phyloP scores from a whole-genome alignment of 176 grass and related monocot genomes.

The Carex kokanica region DNA sequence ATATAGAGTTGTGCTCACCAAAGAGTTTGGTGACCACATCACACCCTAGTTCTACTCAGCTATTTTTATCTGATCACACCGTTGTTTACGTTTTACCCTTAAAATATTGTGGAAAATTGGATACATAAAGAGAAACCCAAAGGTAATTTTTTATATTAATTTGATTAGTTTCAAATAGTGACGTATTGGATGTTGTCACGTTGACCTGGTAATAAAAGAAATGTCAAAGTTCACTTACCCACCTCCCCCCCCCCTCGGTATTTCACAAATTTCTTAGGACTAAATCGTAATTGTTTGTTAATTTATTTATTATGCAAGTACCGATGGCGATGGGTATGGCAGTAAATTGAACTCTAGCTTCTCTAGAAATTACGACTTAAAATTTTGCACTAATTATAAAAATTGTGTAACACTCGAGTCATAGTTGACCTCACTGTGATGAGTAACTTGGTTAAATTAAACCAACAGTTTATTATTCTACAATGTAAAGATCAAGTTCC shows the following conservation, averaged over 20 bases:
- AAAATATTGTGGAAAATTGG: background rate
- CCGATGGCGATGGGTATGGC: background rate
- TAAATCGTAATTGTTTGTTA: background rate
- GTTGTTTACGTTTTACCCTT: conserved; percentile 5
- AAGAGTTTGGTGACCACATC: too few relatives aligned
- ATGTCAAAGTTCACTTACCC: background rate
- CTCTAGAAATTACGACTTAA: background rate
- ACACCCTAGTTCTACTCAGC: too few relatives aligned
- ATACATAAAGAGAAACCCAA: background rate
- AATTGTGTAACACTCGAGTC: background rate
- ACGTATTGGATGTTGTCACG: background rate
- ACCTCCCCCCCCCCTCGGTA: too few relatives aligned
- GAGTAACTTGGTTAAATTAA: too few relatives aligned
- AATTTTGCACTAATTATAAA: background rate
- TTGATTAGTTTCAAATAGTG: background rate
- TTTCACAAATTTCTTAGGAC: background rate
- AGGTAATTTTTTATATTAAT: too few relatives aligned
- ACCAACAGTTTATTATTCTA: background rate
- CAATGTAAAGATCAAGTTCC: background rate
- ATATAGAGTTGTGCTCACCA: too few relatives aligned
- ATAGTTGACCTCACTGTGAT: background rate
- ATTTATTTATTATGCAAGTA: background rate
- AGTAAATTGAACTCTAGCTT: background rate
- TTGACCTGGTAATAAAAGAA: background rate
- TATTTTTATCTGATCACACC: background rate